Base-by-base conservation (phyloP, 345 rosid genomes). In the Trapa bicornis region DNA sequence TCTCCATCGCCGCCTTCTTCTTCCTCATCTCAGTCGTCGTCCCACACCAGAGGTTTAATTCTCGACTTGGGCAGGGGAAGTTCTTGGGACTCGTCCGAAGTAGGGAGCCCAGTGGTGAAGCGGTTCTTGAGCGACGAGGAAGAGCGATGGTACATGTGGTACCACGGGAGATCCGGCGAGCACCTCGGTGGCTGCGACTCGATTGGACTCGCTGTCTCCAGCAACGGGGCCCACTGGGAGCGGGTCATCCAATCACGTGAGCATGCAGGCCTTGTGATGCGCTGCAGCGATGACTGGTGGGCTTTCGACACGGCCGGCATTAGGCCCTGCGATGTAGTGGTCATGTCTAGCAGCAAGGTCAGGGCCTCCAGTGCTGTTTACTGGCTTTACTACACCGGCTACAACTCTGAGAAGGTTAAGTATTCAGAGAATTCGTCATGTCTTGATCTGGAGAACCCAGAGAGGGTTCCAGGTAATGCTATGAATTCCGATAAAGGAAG, bases 111-210 rank as follows among this genome's bases (percentile, higher is more conserved):
- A 0, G 91, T 89, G 29, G 85, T 91, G 69, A 91, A 87, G 80
- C 84, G 96, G 71, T 89, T 87, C 76, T 72, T 85, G 66, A 76
- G 93, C 39, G 94, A 89, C 53, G 87, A 87, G 56, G 89, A 82
- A 75, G 97, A 89, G 83, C 89, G 96, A 73, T 87, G 94, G 97
- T 80, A 75, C 71, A 84, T 89, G 96, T 91, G 96, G 97, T 87
- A 91, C 84, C 77, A 83, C 42, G 96, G 94, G 64, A 82, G 75
- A 76, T 53, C 50, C 41, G 79, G 87, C 6, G 68, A 65, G 48
- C 73, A 71, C 35, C 35, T 22, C 15, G 63, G 69, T 10, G 74
- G 68, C 52, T 77, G 80, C 17, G 89, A 83, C 76, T 80, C 81
- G 33, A 69, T 87, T 5, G 96, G 97, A 6, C 72, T 91, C 71